These are phyloP conservation scores for Persicaria tinctoria DNA, from an alignment of 148 eudicot genomes.

Conservation along the genomic window DNA sequence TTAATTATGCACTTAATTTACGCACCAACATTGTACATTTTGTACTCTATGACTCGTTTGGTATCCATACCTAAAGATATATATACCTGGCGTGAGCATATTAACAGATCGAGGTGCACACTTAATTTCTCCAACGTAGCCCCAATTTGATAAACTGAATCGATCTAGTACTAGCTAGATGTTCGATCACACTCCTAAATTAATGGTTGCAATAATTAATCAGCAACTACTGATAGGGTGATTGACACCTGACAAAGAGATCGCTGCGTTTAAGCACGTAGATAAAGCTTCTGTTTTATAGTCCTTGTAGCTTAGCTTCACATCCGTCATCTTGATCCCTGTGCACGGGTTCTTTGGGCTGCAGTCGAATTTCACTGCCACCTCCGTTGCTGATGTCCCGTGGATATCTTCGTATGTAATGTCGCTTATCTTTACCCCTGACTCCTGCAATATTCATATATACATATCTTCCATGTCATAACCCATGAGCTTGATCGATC, in stretches of 20 bases:
- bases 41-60: too few species aligned
- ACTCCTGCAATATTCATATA: slow-evolving; percentile 14
- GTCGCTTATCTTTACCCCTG: slow-evolving; percentile 25
- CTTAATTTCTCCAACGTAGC: too few species aligned
- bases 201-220: slow-evolving; percentile 1
- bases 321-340: slow-evolving; percentile 17
- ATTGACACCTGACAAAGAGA: slow-evolving; percentile 17
- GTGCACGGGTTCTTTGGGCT: slow-evolving; percentile 18
- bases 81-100: too few species aligned
- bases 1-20: too few species aligned
- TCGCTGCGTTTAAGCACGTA: slow-evolving; percentile 18
- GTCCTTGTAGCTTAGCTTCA: slow-evolving; percentile 17
- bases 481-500: too few species aligned
- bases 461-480: too few species aligned
- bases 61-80: too few species aligned
- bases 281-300: slow-evolving; percentile 11
- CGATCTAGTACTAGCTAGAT: too few species aligned
- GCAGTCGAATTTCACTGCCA: slow-evolving; percentile 20
- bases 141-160: too few species aligned
- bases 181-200: too few species aligned
- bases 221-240: slow-evolving; percentile 33
- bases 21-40: too few species aligned
- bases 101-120: too few species aligned
- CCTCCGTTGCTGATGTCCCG: slow-evolving; percentile 32
- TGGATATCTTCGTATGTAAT: slow-evolving; percentile 35